Evolutionary conservation across 1,284 basidiomycete genomes (phyloP), one percentile per base, ranked within the genome.

Genomic region (Naganishia cerealis): DNA sequence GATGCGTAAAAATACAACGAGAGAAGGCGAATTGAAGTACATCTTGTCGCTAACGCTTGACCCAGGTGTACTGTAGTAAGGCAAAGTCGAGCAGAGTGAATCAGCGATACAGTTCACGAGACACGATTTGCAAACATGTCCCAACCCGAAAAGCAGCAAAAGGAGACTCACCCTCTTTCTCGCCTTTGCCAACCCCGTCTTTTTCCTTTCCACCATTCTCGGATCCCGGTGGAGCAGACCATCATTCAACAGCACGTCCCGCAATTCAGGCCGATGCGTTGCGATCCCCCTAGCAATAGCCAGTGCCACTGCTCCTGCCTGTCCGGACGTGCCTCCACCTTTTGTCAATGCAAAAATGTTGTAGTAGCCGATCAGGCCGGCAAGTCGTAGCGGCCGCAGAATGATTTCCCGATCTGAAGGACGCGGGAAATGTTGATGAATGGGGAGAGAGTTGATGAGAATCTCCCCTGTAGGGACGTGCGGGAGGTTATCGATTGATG

Each of bases 141-240:
- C 18, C 12, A n/a, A 24, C 74, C 74, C 65, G 73, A 12, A 67
- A 59, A 33, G 61, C 39, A 67, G 15, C 55, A 10, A 18, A 21
- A 33, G n/a, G 43, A 73, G 52, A 88, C 90, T 65, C 81, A 92
- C 91, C 80, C 85, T 85, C 83, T 95, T 94, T 79, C 94, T 88
- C 71, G 95, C 92, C 84, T 97, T 97, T 71, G 89, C 87, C 73
- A 87, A 80, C 70, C 91, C 91, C 9, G 95, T 93, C 85, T 98
- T 97, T 83, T 99, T 99, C 74, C 95, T 86, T 83, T 99, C 95
- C 39, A 97, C 94, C 89, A 94, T 92, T 81, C 95, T 90, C 56
- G 93, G 91, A 83, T 99, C 95, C 76, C 95, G 88, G 79, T 88
- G 87, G 70, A 94, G 81, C 46, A 95, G 83, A 82, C 92, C 90